Conservation (phyloP, 495 filamentous ascomycete species). For the Podospora pseudopauciseta region DNA sequence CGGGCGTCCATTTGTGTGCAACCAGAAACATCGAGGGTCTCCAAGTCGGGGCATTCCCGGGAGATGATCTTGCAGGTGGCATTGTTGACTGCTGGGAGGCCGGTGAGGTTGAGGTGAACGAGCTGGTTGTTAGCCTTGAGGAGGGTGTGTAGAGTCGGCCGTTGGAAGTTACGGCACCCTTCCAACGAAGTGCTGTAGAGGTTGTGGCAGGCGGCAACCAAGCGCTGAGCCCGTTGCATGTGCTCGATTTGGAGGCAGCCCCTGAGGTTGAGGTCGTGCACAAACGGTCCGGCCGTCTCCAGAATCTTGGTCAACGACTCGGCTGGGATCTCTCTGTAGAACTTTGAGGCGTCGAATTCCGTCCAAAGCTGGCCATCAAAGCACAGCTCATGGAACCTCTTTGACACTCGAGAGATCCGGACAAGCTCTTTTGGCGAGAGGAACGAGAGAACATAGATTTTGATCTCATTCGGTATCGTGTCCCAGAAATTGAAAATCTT, state of each 20-base stretch:
- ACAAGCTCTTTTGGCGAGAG: slow-evolving; percentile 80
- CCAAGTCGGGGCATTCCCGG: slow-evolving; percentile 73
- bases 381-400: slow-evolving; percentile 77
- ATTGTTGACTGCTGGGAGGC: slow-evolving; percentile 75
- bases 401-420: slow-evolving; percentile 74
- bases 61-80: slow-evolving; percentile 83
- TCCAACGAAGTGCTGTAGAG: slow-evolving; percentile 83
- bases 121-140: slow-evolving; percentile 73
- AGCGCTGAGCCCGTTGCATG: slow-evolving; percentile 68
- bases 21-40: slow-evolving; percentile 86
- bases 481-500: slow-evolving; percentile 69
- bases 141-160: slow-evolving; percentile 72
- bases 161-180: slow-evolving; percentile 78
- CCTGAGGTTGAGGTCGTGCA: slow-evolving; percentile 77
- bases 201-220: slow-evolving; percentile 79
- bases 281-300: slow-evolving; percentile 77
- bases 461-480: slow-evolving; percentile 77
- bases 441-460: slow-evolving; percentile 70
- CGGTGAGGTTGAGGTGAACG: slow-evolving; percentile 78
- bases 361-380: slow-evolving; percentile 95
- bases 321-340: slow-evolving; percentile 81
- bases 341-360: slow-evolving; percentile 76
- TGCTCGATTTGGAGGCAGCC: slow-evolving; percentile 66
- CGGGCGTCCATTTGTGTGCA: slow-evolving; percentile 79
- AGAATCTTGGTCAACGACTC: slow-evolving; percentile 82